Evolutionary conservation across 2,329 filamentous ascomycete species (phyloP), one percentile per base, ranked within the genome.

Genomic region (Botrytis galanthina): DNA sequence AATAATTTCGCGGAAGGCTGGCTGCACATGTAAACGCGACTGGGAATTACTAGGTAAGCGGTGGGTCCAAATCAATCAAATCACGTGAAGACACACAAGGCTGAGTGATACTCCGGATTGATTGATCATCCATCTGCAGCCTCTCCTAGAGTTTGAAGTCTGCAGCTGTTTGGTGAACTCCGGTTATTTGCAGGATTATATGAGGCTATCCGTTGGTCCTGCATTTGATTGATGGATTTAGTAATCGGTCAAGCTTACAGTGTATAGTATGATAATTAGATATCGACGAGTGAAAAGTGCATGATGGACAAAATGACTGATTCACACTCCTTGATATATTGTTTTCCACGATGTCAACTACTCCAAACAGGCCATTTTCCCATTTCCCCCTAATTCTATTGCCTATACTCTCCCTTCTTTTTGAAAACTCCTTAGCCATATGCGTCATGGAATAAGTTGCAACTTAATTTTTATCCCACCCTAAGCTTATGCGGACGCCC

Each of bases 1-100:
- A 72, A 72, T 69, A 72, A 71, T 72, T 72, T 72, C 71, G 63
- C 39, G 62, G 51, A 57, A 72, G 71, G 71, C 71, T 72, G 63
- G 71, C 62, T 72, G 63, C 71, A 67, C 62, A 72, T 42, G 63
- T 61, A 68, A 72, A 72, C 71, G 39, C 71, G 71, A 72, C 62
- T 20, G 39, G 42, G 29, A 39, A 26, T 60, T 72, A 57, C 51
- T 57, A 57, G 51, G n/a, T 29, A 68, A 72, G 71, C 51, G 62
- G 59, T 64, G 22, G n/a, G 29, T 69, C n/a, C 20, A 5, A 3
- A 8, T 29, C 14, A 4, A 57, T 29, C 3, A 29, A 18, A 57
- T 72, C 71, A 72, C 71, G 71, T 72, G 71, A 54, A n/a, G 1
- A 32, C 14, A 10, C 14, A 32, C n/a, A 69, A 69, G 71, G 71